Conservation (phyloP, 345 rosid genomes). For the Jatropha curcas region DNA sequence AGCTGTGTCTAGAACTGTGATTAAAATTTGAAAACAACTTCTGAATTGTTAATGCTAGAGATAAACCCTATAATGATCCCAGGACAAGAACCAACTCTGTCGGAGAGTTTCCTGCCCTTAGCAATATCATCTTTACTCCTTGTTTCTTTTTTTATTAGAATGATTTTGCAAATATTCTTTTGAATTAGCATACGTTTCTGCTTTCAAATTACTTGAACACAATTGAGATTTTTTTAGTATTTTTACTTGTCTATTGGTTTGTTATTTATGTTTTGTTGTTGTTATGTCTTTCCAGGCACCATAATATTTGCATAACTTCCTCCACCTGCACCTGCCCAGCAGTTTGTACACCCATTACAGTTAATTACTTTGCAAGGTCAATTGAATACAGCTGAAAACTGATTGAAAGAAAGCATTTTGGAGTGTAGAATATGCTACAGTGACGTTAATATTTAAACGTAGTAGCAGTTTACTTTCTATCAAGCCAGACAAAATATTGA, state of each 20-base stretch:
- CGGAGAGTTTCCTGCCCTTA: too few relatives aligned
- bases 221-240: background rate
- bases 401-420: background rate
- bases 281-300: too few relatives aligned
- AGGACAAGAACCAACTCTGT: too few relatives aligned
- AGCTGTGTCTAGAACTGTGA: background rate
- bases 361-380: background rate
- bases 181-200: background rate
- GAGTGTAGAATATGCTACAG: background rate
- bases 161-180: background rate
- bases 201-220: background rate
- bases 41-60: too few relatives aligned
- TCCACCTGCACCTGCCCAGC: too few relatives aligned
- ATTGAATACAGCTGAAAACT: background rate
- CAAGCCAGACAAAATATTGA: background rate
- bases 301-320: too few relatives aligned
- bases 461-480: conserved; percentile 8
- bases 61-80: too few relatives aligned
- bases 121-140: too few relatives aligned
- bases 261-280: background rate
- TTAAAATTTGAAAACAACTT: too few relatives aligned
- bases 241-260: background rate
- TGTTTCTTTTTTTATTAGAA: background rate
- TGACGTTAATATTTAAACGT: background rate
- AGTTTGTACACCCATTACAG: background rate